phyloP scores from a whole-genome alignment of 208 protist genomes.

The Angomonas deanei region DNA sequence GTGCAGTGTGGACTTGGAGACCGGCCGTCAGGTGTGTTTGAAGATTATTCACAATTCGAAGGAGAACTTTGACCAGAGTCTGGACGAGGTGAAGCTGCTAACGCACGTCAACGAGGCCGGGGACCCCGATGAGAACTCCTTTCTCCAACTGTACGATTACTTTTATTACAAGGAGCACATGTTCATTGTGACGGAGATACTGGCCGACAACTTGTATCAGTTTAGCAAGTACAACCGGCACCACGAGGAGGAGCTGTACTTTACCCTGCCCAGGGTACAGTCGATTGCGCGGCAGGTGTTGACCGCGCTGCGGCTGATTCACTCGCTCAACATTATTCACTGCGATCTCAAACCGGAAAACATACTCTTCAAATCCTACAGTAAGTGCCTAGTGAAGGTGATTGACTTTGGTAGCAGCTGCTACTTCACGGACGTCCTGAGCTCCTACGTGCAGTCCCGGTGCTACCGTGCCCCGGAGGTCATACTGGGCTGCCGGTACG shows the following conservation, averaged over 20 bases:
- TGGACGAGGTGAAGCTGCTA: slow-evolving; percentile 95
- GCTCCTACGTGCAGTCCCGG: slow-evolving; percentile 88
- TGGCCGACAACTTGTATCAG: slow-evolving; percentile 90
- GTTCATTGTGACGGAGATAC: slow-evolving; percentile 91
- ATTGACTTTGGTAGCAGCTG: slow-evolving; percentile 88
- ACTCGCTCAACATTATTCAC: slow-evolving; percentile 52
- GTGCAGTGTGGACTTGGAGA: slow-evolving; percentile 67
- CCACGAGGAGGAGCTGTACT: slow-evolving; percentile 62
- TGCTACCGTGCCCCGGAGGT: slow-evolving; percentile 94
- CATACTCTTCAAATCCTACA: slow-evolving; percentile 66
- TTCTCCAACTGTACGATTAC: slow-evolving; percentile 81
- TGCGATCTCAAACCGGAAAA: slow-evolving; percentile 6
- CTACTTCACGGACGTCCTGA: slow-evolving; percentile 65
- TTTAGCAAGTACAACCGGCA: slow-evolving; percentile 78
- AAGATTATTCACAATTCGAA: slow-evolving; percentile 94
- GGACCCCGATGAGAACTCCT: slow-evolving; percentile 52
- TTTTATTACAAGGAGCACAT: slow-evolving; percentile 93
- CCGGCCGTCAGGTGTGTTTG: slow-evolving; percentile 68
- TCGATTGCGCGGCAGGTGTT: slow-evolving; percentile 69
- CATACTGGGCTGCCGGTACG: slow-evolving; percentile 79
- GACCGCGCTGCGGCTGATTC: slow-evolving; percentile 63
- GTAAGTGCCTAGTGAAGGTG: slow-evolving; percentile 76
- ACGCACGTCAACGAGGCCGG: slow-evolving; percentile 73
- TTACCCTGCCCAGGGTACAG: slow-evolving; percentile 79
- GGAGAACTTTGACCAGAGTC: slow-evolving; percentile 91